Evolutionary conservation across 1,284 basidiomycete species (phyloP).

Genomic region (Anthracocystis setariae): DNA sequence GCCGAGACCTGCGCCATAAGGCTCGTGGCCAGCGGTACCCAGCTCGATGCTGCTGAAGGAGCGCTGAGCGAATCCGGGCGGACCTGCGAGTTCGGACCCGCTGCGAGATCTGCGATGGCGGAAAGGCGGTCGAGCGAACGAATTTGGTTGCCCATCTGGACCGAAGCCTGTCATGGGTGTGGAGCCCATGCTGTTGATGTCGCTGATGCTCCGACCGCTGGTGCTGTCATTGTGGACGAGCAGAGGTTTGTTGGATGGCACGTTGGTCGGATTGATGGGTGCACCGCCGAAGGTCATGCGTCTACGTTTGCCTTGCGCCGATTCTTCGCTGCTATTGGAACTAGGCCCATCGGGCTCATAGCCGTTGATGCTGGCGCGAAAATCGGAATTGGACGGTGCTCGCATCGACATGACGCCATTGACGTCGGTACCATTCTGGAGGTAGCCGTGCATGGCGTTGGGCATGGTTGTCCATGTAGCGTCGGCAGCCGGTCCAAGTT

Average conservation of each 20-base stretch:
- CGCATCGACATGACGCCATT: constrained; percentile 23
- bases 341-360: constrained; percentile 37
- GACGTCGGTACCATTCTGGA: constrained; percentile 14
- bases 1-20: constrained; percentile 17
- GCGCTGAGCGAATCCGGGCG: constrained; percentile 23
- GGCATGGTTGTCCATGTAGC: constrained; percentile 17
- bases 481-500: constrained; percentile 9
- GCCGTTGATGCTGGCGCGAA: constrained; percentile 21
- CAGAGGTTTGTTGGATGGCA: constrained; percentile 20
- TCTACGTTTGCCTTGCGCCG: constrained; percentile 37
- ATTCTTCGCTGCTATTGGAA: constrained; percentile 36
- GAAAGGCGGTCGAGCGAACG: constrained; percentile 31
- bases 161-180: constrained; percentile 15
- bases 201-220: constrained; percentile 31
- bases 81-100: constrained; percentile 28
- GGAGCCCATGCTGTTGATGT: constrained; percentile 22
- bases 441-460: constrained; percentile 19
- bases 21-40: constrained; percentile 11
- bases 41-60: constrained; percentile 33
- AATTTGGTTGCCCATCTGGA: constrained; percentile 15
- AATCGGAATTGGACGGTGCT: constrained; percentile 19
- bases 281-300: constrained; percentile 47
- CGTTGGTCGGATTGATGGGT: constrained; percentile 20
- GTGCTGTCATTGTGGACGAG: constrained; percentile 39
- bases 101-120: constrained; percentile 38